These are phyloP conservation scores for Boletus subparvulus DNA, from an alignment of 768 basidiomycete genomes.

Conservation along the genomic window DNA sequence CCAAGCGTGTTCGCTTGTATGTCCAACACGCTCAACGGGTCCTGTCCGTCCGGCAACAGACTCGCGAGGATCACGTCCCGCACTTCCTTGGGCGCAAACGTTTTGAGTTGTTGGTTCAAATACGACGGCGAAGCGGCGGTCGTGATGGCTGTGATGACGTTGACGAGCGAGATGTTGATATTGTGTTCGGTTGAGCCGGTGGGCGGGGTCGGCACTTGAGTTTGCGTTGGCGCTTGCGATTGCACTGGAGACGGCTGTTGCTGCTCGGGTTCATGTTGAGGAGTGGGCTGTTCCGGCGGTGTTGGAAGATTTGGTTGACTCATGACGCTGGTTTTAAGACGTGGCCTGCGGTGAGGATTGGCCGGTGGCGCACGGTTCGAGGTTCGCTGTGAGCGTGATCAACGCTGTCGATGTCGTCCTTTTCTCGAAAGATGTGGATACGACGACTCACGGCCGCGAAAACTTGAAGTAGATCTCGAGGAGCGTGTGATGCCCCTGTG, in stretches of 20 bases:
- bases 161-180: conserved; percentile 35
- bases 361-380: neutral
- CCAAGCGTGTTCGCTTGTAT: conserved; percentile 59
- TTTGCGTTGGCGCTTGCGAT: conserved; percentile 12
- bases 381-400: neutral
- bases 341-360: neutral
- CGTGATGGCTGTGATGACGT: conserved; percentile 48
- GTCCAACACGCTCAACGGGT: conserved; percentile 64
- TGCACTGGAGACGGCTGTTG: conserved; percentile 14
- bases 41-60: conserved; percentile 55
- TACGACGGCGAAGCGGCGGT: conserved; percentile 36
- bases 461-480: neutral
- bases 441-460: conserved; percentile 7
- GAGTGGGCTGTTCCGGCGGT: conserved; percentile 19
- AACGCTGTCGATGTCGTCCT: neutral
- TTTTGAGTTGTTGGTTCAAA: conserved; percentile 47
- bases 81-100: conserved; percentile 53
- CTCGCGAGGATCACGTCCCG: conserved; percentile 57
- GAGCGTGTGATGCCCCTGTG: neutral
- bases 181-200: neutral
- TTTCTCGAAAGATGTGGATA: neutral
- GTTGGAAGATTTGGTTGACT: conserved; percentile 28
- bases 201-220: conserved; percentile 2
- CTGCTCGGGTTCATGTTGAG: conserved; percentile 17
- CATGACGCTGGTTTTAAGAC: conserved; percentile 12